Base-by-base conservation (phyloP, 2,329 filamentous ascomycete genomes). In the Aspergillus uvarum region DNA sequence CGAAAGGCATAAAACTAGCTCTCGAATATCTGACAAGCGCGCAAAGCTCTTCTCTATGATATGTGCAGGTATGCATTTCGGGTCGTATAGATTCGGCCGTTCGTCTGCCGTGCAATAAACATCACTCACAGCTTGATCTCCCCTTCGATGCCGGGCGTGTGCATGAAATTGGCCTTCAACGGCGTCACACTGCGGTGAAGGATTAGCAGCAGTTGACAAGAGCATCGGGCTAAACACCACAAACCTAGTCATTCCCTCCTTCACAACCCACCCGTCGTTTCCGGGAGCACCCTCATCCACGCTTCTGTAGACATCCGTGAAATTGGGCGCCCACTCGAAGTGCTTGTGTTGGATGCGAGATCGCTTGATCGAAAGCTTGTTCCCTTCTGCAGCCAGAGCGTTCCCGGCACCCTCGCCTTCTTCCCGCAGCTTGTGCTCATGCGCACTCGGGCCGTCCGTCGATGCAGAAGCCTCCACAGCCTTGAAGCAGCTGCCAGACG, bases 311-410 rank as follows among this genome's bases (percentile, higher is more conserved):
- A 98, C 92, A 75, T 96, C 93, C 35, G 85, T 83, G 76, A 98
- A 95, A 64, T 86, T 86, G 2, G 94, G 95, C 51, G 90, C 87
- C 95, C 95, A 98, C 77, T 94, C 96, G 82, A 97, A 98, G 76
- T 96, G 90, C 74, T 90, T 91, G 76, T 96, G 91, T 58, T 81
- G 84, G 73, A 92, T 88, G 31, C 83, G 79, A 47, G 77, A 44
- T 67, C 73, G 68, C 65, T 65, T 72, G 72, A 50, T 71, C 66
- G 59, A 63, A 63, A 21, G 54, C 61, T 26, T 51, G 63, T 35
- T 60, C 55, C 68, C 55, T 47, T 71, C 63, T 55, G 65, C 54
- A 58, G 68, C 69, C 24, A 65, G 65, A 12, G 66, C 68, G 61
- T 65, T 59, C 51, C 69, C 69, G 52, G 74, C 54, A 61, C 76